Conservation (phyloP, 2,329 filamentous ascomycete species). For the Berkeleyomyces rouxiae region DNA sequence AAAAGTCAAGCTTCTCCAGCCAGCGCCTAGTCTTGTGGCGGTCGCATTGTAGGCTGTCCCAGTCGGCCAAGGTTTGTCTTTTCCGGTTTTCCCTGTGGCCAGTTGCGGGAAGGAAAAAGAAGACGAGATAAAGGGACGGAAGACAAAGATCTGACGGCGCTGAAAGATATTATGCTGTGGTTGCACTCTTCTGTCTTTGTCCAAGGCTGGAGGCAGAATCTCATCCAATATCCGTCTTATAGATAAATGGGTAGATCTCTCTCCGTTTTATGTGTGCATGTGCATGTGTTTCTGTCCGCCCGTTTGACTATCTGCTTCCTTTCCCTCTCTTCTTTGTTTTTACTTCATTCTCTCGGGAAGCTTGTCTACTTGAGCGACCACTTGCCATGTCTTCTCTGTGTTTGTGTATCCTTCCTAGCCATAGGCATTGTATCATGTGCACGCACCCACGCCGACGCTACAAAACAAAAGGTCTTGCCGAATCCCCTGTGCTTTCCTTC, state of each 20-base stretch:
- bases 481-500: background rate
- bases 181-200: background rate
- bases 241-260: background rate
- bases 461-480: background rate
- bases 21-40: too few relatives aligned
- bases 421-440: background rate
- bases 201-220: background rate
- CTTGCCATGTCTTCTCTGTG: background rate
- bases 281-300: background rate
- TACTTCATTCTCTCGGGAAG: background rate
- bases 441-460: background rate
- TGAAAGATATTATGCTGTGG: background rate
- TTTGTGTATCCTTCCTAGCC: background rate
- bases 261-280: background rate
- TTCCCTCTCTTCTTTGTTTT: background rate
- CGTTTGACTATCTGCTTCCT: background rate
- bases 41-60: too few relatives aligned
- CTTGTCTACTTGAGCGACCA: background rate
- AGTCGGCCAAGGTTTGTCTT: too few relatives aligned
- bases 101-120: background rate
- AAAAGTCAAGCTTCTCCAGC: too few relatives aligned
- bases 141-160: background rate
- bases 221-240: background rate
- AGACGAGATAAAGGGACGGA: background rate
- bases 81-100: background rate